phyloP scores from a whole-genome alignment of 257 asterid genomes.

The Solanum paucissectum region DNA sequence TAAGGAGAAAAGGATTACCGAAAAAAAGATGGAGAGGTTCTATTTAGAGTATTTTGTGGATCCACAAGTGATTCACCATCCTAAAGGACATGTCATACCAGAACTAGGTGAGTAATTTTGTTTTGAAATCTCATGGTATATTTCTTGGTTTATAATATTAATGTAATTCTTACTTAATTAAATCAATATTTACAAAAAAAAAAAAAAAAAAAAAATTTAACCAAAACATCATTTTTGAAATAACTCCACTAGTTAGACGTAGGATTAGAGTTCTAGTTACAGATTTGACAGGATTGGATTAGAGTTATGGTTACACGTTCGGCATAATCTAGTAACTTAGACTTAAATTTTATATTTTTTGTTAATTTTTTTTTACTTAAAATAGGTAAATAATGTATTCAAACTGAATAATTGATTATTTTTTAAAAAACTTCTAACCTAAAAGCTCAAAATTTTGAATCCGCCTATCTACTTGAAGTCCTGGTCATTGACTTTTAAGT shows the following conservation, averaged over 20 bases:
- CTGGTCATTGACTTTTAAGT: neutral
- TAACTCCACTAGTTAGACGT: neutral
- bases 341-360: neutral
- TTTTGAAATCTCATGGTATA: neutral
- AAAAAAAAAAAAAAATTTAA: neutral
- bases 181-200: neutral
- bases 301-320: neutral
- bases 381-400: neutral
- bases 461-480: neutral
- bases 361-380: no score
- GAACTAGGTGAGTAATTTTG: constrained; percentile 6
- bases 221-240: neutral
- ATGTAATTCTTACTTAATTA: neutral
- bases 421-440: neutral
- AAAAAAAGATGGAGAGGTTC: constrained; percentile 17
- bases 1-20: constrained; percentile 19
- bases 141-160: neutral
- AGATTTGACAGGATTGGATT: neutral
- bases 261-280: neutral
- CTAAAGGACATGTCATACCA: constrained; percentile 24
- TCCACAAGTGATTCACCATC: constrained; percentile 20
- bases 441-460: neutral
- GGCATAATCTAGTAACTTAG: neutral
- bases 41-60: constrained; percentile 12
- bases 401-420: no score